Percentiles rank a stretch among this genome's conserved stretches.
Conservation (phyloP, 768 basidiomycete genomes). For the Mycena chlorophos region DNA sequence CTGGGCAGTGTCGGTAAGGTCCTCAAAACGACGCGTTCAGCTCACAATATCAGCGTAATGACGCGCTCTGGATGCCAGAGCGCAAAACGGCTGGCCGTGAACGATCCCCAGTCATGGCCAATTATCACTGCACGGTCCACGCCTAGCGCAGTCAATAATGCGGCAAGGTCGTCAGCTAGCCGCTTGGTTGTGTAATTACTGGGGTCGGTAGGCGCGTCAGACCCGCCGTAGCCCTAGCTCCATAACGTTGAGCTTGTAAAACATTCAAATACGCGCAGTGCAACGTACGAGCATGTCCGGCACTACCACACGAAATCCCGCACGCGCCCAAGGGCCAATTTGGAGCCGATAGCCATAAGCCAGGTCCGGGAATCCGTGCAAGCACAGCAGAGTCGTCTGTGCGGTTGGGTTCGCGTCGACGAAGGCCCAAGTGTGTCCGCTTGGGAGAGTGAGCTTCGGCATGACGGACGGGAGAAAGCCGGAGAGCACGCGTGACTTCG, state of each 20-base stretch:
- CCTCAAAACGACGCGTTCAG: slow-evolving; percentile 6
- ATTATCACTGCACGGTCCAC: slow-evolving; percentile 61
- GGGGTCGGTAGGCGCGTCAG: slow-evolving; percentile 58
- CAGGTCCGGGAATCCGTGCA: slow-evolving; percentile 80
- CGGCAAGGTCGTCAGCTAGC: slow-evolving; percentile 62
- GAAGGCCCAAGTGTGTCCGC: slow-evolving; percentile 17
- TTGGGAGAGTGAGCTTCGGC: slow-evolving; percentile 3
- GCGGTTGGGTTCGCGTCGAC: slow-evolving; percentile 32
- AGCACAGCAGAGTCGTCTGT: slow-evolving; percentile 59
- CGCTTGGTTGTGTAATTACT: slow-evolving; percentile 60
- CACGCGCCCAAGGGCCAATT: slow-evolving; percentile 65
- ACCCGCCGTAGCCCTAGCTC: slow-evolving; percentile 59
- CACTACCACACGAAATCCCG: slow-evolving; percentile 63
- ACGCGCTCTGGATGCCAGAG: slow-evolving; percentile 71
- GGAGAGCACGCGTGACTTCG: too few species aligned
- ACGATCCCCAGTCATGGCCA: slow-evolving; percentile 83
- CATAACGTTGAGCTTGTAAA: neutral
- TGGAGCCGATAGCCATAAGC: slow-evolving; percentile 73
- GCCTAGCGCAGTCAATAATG: slow-evolving; percentile 58
- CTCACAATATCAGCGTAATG: slow-evolving; percentile 60
- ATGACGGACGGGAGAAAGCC: neutral
- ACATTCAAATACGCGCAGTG: slow-evolving; percentile 21
- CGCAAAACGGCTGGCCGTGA: slow-evolving; percentile 62
- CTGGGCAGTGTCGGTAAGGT: slow-evolving; percentile 34
- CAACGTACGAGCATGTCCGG: slow-evolving; percentile 47